A percentile compares a stretch with the other conserved stretches of the same genome.
These are phyloP conservation scores for Pichia sp. DNA, from an alignment of 1,139 yeast species.

Conservation along the genomic window DNA sequence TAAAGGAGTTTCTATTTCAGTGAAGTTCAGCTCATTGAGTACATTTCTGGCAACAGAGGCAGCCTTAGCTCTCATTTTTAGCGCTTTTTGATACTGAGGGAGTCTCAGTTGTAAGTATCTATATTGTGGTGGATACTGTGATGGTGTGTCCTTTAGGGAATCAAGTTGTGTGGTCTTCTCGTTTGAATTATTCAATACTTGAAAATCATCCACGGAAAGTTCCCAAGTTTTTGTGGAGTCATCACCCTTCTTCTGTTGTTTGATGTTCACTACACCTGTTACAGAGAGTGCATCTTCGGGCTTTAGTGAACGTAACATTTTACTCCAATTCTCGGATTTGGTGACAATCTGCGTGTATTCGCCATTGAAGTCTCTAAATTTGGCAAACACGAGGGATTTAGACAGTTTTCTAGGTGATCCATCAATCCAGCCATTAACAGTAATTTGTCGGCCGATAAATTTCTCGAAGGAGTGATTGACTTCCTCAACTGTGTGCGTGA, in stretches of 20 bases:
- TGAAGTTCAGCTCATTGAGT: slow-evolving; percentile 46
- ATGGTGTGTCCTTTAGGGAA: slow-evolving; percentile 41
- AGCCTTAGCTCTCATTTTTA: slow-evolving; percentile 56
- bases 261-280: slow-evolving; percentile 42
- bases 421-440: slow-evolving; percentile 75
- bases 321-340: slow-evolving; percentile 33
- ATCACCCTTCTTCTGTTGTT: slow-evolving; percentile 26
- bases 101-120: slow-evolving; percentile 75
- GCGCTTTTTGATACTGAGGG: slow-evolving; percentile 49
- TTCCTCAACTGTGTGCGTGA: slow-evolving; percentile 26
- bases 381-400: slow-evolving; percentile 57
- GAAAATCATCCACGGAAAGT: slow-evolving; percentile 43
- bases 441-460: slow-evolving; percentile 17
- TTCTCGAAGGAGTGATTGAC: slow-evolving; percentile 13
- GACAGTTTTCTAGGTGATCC: slow-evolving; percentile 60
- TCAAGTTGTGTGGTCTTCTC: slow-evolving; percentile 63
- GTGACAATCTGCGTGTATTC: slow-evolving; percentile 60
- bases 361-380: slow-evolving; percentile 67
- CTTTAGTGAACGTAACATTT: slow-evolving; percentile 42
- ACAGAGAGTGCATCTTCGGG: slow-evolving; percentile 77
- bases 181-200: slow-evolving; percentile 58
- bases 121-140: slow-evolving; percentile 65
- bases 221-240: slow-evolving; percentile 37
- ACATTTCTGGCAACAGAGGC: slow-evolving; percentile 47
- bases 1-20: slow-evolving; percentile 88